phyloP scores from a whole-genome alignment of 2,329 filamentous ascomycete genomes.

The Leptographium radiaticola region DNA sequence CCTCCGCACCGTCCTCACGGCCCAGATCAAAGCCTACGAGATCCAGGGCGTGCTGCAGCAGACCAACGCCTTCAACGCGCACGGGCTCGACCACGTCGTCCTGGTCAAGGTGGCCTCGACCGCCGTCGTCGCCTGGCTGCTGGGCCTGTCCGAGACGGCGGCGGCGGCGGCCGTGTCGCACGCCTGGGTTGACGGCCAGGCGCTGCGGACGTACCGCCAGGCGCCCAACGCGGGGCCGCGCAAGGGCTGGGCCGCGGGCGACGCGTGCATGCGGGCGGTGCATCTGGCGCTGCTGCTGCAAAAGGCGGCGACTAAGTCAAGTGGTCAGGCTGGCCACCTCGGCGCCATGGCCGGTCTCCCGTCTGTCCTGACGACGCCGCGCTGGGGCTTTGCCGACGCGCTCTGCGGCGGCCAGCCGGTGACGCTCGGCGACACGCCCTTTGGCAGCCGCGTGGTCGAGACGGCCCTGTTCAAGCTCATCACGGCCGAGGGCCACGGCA shows the following conservation, averaged over 20 bases:
- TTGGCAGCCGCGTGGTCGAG: neutral
- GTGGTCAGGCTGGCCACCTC: neutral
- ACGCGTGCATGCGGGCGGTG: neutral
- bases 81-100: neutral
- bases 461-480: neutral
- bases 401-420: neutral
- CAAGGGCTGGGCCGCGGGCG: neutral
- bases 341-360: neutral
- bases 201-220: neutral
- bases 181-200: neutral
- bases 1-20: neutral
- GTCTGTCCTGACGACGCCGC: neutral
- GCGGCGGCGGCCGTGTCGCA: neutral
- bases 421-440: neutral
- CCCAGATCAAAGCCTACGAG: neutral
- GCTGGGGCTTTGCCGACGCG: neutral
- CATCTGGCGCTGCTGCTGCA: neutral
- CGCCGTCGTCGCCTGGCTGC: neutral
- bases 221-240: neutral
- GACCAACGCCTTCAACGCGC: neutral
- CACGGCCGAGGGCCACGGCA: neutral
- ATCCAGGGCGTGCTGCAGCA: neutral
- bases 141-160: neutral
- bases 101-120: neutral
- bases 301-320: neutral